These are phyloP conservation scores for Nigrograna mackinnonii DNA, from an alignment of 2,329 filamentous ascomycete genomes.

Conservation along the genomic window DNA sequence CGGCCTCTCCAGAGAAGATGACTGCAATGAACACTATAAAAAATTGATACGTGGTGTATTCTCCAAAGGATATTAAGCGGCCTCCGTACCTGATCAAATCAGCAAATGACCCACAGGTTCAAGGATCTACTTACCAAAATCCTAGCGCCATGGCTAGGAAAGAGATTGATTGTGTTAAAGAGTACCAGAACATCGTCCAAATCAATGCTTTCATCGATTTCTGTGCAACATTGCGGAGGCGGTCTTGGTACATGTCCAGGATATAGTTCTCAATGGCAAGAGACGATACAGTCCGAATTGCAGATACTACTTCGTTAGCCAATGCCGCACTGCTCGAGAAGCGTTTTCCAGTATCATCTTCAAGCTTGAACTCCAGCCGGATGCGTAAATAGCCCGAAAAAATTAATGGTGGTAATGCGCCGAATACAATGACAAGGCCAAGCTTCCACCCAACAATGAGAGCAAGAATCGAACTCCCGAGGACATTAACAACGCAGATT, in stretches of 20 bases:
- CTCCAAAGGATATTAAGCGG: constrained; percentile 37
- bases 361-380: constrained; percentile 79
- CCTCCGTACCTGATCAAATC: constrained; percentile 35
- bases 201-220: constrained; percentile 70
- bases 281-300: constrained; percentile 90
- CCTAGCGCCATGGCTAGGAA: constrained; percentile 37
- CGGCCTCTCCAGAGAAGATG: constrained; percentile 88
- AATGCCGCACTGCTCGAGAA: constrained; percentile 66
- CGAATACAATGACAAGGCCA: constrained; percentile 75
- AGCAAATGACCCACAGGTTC: constrained; percentile 46
- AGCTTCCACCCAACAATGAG: constrained; percentile 87
- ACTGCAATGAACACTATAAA: constrained; percentile 52
- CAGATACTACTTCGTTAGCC: constrained; percentile 90
- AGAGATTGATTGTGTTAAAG: constrained; percentile 79
- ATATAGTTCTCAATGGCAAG: constrained; percentile 87
- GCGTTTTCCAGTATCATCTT: constrained; percentile 72
- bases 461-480: constrained; percentile 71
- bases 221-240: constrained; percentile 55
- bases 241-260: constrained; percentile 65
- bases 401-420: constrained; percentile 68
- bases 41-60: constrained; percentile 56
- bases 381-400: constrained; percentile 82
- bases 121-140: constrained; percentile 58
- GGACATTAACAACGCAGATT: constrained; percentile 77
- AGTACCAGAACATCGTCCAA: constrained; percentile 78